A percentile compares a stretch with the other conserved stretches of the same genome.
These are phyloP conservation scores for Rhododendron mucronatum DNA, from an alignment of 148 eudicot species.

Conservation along the genomic window DNA sequence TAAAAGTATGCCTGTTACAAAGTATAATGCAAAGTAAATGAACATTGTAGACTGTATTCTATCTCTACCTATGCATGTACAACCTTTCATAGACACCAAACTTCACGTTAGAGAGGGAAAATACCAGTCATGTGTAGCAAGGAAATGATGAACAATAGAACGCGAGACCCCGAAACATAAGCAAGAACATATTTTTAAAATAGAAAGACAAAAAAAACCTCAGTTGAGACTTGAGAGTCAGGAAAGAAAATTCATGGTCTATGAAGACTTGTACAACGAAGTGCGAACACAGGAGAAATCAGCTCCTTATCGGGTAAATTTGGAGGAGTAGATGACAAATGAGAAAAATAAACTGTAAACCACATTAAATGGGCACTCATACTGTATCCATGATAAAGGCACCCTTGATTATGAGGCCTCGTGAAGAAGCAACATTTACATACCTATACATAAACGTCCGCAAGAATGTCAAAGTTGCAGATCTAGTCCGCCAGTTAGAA, in stretches of 20 bases:
- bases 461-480: constrained; percentile 87
- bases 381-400: neutral
- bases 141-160: neutral
- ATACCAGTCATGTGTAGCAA: neutral
- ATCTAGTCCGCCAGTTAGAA: constrained; percentile 97
- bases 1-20: constrained; percentile 67
- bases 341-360: neutral
- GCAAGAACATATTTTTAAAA: neutral
- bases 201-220: neutral
- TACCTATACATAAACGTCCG: constrained; percentile 96
- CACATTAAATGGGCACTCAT: neutral
- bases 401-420: neutral
- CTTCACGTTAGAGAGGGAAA: neutral
- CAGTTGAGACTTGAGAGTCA: neutral
- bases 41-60: neutral
- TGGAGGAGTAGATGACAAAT: neutral
- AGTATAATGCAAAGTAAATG: constrained; percentile 8
- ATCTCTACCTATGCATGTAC: neutral
- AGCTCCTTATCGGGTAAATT: neutral
- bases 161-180: neutral
- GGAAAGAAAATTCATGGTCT: neutral
- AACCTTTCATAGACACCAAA: neutral
- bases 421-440: constrained; percentile 19
- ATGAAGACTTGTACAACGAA: neutral
- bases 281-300: neutral